Conservation (phyloP, 441 rosid species). For the Pelargonium citronellum region DNA sequence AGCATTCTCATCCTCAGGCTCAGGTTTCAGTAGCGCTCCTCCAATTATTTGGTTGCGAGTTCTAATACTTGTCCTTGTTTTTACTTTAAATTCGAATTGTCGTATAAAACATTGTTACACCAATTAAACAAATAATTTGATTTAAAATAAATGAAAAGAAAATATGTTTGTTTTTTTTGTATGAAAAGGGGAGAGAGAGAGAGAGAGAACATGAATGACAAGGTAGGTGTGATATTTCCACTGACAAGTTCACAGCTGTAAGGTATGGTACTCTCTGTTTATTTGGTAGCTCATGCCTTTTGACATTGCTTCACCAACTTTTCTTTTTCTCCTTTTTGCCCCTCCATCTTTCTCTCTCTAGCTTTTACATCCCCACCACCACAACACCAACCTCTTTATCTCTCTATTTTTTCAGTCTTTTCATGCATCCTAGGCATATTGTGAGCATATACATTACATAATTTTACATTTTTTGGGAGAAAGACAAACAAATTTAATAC, state of each 20-base stretch:
- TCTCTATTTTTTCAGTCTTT: conserved; percentile 12
- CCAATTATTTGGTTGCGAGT: too few species aligned
- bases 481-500: conserved; percentile 6
- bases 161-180: too few species aligned
- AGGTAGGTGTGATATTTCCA: too few species aligned
- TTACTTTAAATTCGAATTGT: too few species aligned
- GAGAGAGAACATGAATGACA: too few species aligned
- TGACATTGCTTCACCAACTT: conserved; percentile 4
- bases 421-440: conserved; percentile 15
- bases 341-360: not conserved
- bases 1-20: conserved; percentile 6
- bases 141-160: too few species aligned
- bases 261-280: not conserved
- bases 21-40: too few species aligned
- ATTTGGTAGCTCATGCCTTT: conserved; percentile 7
- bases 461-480: conserved; percentile 3
- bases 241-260: not conserved
- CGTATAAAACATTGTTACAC: too few species aligned
- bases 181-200: too few species aligned
- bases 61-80: too few species aligned
- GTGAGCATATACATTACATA: conserved; percentile 5
- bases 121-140: too few species aligned
- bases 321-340: not conserved
- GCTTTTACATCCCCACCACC: conserved; percentile 2
- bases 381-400: not conserved